These are phyloP conservation scores for Leccinum fallax DNA, from an alignment of 1,284 basidiomycete genomes.

Conservation along the genomic window DNA sequence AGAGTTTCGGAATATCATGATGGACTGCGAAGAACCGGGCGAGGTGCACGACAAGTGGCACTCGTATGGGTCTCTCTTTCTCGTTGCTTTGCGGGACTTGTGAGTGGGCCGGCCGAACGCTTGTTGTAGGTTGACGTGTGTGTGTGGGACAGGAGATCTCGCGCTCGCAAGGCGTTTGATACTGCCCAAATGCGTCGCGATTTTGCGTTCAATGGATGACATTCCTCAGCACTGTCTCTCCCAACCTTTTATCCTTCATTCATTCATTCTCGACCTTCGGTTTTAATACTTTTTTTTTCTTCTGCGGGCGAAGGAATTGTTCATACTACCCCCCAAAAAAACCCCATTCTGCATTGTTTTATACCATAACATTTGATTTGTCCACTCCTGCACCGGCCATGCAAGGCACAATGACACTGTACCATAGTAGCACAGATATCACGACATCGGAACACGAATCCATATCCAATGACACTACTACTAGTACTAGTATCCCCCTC, in stretches of 20 bases:
- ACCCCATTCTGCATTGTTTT: background rate
- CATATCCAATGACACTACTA: background rate
- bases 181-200: constrained; percentile 19
- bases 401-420: constrained; percentile 12
- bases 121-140: constrained; percentile 1
- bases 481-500: constrained; percentile 47
- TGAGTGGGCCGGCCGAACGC: constrained; percentile 16
- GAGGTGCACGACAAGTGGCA: constrained; percentile 24
- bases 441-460: background rate
- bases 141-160: constrained; percentile 4
- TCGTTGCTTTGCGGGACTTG: constrained; percentile 21
- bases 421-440: constrained; percentile 13
- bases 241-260: too few species aligned
- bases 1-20: constrained; percentile 16
- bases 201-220: constrained; percentile 28
- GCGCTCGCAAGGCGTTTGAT: constrained; percentile 19
- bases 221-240: background rate
- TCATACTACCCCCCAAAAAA: background rate
- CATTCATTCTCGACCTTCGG: too few species aligned
- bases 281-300: background rate
- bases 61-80: constrained; percentile 23
- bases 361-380: constrained; percentile 12
- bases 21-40: constrained; percentile 23
- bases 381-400: background rate
- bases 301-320: background rate